Conservation (phyloP, 176 grass and related monocot species). For the Chrysopogon serrulatus region DNA sequence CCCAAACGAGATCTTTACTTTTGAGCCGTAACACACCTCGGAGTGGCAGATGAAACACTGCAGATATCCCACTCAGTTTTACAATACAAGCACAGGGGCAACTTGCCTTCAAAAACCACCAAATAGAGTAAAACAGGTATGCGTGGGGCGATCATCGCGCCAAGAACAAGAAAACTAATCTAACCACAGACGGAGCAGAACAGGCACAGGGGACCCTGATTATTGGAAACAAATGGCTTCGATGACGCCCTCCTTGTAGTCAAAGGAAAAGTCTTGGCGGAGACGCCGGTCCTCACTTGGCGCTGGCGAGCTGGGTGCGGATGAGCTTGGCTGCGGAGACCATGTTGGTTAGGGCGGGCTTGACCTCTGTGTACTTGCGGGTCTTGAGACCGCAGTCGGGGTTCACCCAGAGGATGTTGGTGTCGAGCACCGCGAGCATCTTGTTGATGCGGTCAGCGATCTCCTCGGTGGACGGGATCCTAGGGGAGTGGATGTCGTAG, state of each 20-base stretch:
- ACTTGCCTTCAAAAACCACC: slow-evolving; percentile 35
- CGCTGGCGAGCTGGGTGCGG: slow-evolving; percentile 61
- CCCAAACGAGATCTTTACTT: neutral
- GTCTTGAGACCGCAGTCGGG: slow-evolving; percentile 94
- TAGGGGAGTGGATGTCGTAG: slow-evolving; percentile 94
- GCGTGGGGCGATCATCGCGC: neutral
- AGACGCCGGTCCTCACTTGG: slow-evolving; percentile 35
- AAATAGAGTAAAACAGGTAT: neutral
- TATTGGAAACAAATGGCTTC: slow-evolving; percentile 39
- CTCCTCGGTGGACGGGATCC: slow-evolving; percentile 75
- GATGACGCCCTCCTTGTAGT: slow-evolving; percentile 16
- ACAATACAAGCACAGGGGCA: slow-evolving; percentile 34
- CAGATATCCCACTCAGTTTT: slow-evolving; percentile 22
- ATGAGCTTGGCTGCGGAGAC: slow-evolving; percentile 69
- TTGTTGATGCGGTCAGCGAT: slow-evolving; percentile 84
- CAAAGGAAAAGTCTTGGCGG: neutral
- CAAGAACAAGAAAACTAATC: slow-evolving; percentile 11
- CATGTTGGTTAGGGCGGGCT: slow-evolving; percentile 84
- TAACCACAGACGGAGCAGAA: slow-evolving; percentile 6
- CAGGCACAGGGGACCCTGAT: slow-evolving; percentile 6
- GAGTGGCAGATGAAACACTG: slow-evolving; percentile 33
- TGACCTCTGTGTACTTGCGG: slow-evolving; percentile 83
- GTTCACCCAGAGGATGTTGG: slow-evolving; percentile 95
- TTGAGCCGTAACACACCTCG: slow-evolving; percentile 8
- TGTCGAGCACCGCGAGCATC: slow-evolving; percentile 93